phyloP scores from a whole-genome alignment of 2,329 filamentous ascomycete genomes.

The Neurospora crassa region DNA sequence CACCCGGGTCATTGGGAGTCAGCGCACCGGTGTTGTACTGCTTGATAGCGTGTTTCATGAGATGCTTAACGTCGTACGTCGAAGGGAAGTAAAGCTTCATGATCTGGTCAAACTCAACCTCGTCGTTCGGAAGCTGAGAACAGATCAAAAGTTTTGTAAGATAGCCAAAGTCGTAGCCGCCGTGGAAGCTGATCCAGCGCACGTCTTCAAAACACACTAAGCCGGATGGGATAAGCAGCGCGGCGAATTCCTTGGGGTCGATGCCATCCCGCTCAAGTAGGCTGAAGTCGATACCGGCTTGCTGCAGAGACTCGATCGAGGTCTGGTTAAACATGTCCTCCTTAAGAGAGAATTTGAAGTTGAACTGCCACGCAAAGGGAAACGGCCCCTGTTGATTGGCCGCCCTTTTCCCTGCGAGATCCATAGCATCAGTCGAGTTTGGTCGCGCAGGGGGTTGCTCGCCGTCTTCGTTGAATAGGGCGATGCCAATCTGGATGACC shows the following conservation, averaged over 20 bases:
- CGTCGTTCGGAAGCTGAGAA: slow-evolving; percentile 75
- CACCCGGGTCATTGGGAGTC: slow-evolving; percentile 53
- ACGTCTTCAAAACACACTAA: slow-evolving; percentile 81
- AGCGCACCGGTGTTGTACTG: slow-evolving; percentile 55
- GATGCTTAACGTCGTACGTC: slow-evolving; percentile 92
- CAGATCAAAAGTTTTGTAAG: slow-evolving; percentile 88
- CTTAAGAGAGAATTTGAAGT: slow-evolving; percentile 91
- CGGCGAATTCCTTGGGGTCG: slow-evolving; percentile 79
- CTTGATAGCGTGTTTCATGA: slow-evolving; percentile 81
- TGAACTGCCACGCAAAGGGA: slow-evolving; percentile 96
- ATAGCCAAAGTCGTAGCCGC: slow-evolving; percentile 96
- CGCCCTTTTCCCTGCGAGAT: slow-evolving; percentile 29
- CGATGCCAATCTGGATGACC: slow-evolving; percentile 94
- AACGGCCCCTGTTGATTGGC: slow-evolving; percentile 41
- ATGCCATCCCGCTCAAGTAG: slow-evolving; percentile 82
- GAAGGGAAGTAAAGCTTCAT: slow-evolving; percentile 91
- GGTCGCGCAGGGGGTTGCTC: slow-evolving; percentile 71
- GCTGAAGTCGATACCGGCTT: slow-evolving; percentile 86
- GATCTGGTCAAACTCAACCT: slow-evolving; percentile 77
- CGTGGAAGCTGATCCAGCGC: slow-evolving; percentile 96
- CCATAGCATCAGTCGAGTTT: slow-evolving; percentile 32
- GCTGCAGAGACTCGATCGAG: slow-evolving; percentile 82
- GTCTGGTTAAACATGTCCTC: slow-evolving; percentile 97
- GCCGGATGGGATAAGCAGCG: slow-evolving; percentile 83
- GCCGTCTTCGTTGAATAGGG: slow-evolving; percentile 83